Conservation (phyloP, 2,329 filamentous ascomycete species). For the Byssoonygena ceratinophila region DNA sequence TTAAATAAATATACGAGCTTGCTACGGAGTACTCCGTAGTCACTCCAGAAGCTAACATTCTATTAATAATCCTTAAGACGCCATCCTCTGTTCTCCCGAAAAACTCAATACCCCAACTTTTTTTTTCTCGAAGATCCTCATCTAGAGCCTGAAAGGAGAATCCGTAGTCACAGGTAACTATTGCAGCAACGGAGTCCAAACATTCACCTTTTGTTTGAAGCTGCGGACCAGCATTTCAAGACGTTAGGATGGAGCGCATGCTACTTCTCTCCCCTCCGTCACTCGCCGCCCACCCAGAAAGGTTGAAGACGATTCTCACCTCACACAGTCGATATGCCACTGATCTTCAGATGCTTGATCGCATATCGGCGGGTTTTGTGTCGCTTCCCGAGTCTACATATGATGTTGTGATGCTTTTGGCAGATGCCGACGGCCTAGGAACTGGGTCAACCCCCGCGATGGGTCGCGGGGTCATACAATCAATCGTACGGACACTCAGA, state of each 20-base stretch:
- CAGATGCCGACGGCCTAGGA: constrained; percentile 56
- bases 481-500: constrained; percentile 60
- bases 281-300: constrained; percentile 72
- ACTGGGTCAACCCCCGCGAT: constrained; percentile 46
- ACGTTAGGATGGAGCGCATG: constrained; percentile 43
- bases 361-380: constrained; percentile 70
- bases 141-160: no score
- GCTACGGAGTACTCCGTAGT: no score
- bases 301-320: constrained; percentile 59
- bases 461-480: constrained; percentile 55
- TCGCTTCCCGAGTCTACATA: constrained; percentile 67
- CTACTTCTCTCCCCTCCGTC: constrained; percentile 86
- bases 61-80: no score
- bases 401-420: constrained; percentile 72
- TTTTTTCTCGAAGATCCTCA: no score
- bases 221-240: neutral
- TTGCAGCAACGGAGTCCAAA: no score
- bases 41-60: no score
- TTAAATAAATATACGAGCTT: no score
- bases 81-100: no score
- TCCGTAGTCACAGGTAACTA: neutral
- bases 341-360: constrained; percentile 96
- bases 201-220: neutral
- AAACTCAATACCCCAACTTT: no score
- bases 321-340: constrained; percentile 64